Evolutionary conservation across 2,329 filamentous ascomycete genomes (phyloP), one percentile per base, ranked within the genome.

Genomic region (Neofusicoccum parvum): DNA sequence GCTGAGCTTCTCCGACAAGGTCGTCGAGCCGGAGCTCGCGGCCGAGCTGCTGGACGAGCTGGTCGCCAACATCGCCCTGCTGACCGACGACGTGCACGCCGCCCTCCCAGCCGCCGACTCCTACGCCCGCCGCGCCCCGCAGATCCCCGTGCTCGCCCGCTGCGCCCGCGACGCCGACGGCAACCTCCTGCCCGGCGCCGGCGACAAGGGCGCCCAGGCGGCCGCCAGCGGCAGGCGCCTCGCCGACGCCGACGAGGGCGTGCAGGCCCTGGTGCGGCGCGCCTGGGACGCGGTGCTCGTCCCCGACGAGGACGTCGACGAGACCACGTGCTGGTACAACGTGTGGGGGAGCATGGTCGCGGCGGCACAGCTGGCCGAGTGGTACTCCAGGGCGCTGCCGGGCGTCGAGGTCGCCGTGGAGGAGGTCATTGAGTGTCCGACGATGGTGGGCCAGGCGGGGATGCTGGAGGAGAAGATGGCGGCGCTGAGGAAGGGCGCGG

Each of bases 1-100:
- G 3, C 51, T 54, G 1, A 15, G 39, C n/a, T 68, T 76, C 48
- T 74, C 73, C 2, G 75, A 74, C 59, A 73, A 70, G 69, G 84
- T 84, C 43, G 81, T 87, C 70, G 82, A 83, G 58, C 79, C 80
- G 11, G 83, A 81, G 48, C 86, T 85, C 68, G 74, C 73, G 4
- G 81, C 83, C 68, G 84, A 86, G 72, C 81, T 85, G 60, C 74
- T 76, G 48, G 73, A 76, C 14, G 71, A 72, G 67, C 70, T 77
- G 1, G 75, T 74, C 64, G 60, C 67, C 9, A 75, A 72, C 32
- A 66, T 71, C 46, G 67, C 70, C 7, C 69, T 69, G 3, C 74
- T 77, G 59, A 69, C 72, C 0, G 69, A 71, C 5, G 70, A 74
- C 56, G 71, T 72, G n/a, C 66, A 70, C 1, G 68, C 75, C 6